Evolutionary conservation across 2,329 filamentous ascomycete genomes (phyloP).

Genomic region (Coniochaeta pulveracea): DNA sequence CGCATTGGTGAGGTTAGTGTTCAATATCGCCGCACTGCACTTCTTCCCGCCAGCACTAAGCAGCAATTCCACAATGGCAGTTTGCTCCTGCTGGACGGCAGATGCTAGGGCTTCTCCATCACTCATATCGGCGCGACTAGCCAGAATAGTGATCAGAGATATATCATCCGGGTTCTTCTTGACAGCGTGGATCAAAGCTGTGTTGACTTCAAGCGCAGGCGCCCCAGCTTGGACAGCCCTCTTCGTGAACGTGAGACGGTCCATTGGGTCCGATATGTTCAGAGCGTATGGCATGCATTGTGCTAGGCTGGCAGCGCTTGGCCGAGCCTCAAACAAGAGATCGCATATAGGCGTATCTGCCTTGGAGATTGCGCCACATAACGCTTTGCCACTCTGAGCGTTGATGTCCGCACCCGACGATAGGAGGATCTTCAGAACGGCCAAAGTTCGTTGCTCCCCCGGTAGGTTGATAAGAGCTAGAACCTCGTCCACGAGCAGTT

Average conservation of each 20-base stretch:
- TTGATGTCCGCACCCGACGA: conserved; percentile 44
- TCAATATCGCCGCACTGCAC: conserved; percentile 26
- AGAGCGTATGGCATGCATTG: conserved; percentile 40
- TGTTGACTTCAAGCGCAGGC: conserved; percentile 33
- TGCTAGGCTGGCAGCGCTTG: conserved; percentile 31
- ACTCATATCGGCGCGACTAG: conserved; percentile 32
- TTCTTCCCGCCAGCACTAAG: conserved; percentile 22
- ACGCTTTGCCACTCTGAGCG: conserved; percentile 34
- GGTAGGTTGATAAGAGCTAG: conserved; percentile 28
- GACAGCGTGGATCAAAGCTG: conserved; percentile 40
- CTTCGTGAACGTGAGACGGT: conserved; percentile 37
- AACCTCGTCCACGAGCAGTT: conserved; percentile 39
- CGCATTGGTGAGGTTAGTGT: conserved; percentile 29
- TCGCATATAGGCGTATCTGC: conserved; percentile 34
- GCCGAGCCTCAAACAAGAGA: conserved; percentile 30
- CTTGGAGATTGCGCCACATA: conserved; percentile 37
- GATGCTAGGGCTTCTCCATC: conserved; percentile 36
- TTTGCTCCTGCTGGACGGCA: conserved; percentile 32
- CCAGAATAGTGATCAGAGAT: conserved; percentile 32
- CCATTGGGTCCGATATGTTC: conserved; percentile 36
- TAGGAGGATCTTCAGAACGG: conserved; percentile 34
- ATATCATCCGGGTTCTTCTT: conserved; percentile 34
- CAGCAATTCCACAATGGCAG: conserved; percentile 34
- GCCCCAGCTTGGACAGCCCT: conserved; percentile 38
- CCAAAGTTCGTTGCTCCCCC: conserved; percentile 24